A percentile compares a stretch with the other conserved stretches of the same genome.
phyloP scores from a whole-genome alignment of 768 basidiomycete species.

The Neoboletus magnificus region DNA sequence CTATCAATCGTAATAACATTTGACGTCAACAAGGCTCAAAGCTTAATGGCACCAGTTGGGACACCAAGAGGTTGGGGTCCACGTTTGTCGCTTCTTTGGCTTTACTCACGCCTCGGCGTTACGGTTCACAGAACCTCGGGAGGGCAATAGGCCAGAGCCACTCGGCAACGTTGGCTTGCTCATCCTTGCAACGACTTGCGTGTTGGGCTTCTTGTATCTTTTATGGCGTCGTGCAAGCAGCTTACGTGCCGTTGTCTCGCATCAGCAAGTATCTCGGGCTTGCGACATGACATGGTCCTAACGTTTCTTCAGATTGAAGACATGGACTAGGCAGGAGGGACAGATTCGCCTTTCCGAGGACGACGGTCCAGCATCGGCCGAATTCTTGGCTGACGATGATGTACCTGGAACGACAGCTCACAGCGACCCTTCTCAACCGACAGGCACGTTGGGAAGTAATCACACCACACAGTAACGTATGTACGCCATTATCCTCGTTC shows the following conservation, averaged over 20 bases:
- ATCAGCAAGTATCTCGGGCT: constrained; percentile 43
- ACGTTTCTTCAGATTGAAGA: constrained; percentile 47
- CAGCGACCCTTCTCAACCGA: constrained; percentile 22
- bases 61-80: constrained; percentile 23
- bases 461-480: constrained; percentile 1
- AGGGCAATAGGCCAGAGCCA: constrained; percentile 60
- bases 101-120: neutral
- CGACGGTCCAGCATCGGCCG: constrained; percentile 66
- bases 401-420: constrained; percentile 37
- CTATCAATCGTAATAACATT: neutral
- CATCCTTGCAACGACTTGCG: constrained; percentile 56
- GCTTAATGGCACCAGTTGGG: constrained; percentile 21
- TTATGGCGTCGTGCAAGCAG: constrained; percentile 60
- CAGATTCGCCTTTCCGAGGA: constrained; percentile 66
- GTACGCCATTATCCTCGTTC: neutral
- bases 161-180: constrained; percentile 54
- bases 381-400: constrained; percentile 60
- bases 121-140: constrained; percentile 48
- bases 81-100: neutral
- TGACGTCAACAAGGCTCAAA: neutral
- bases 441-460: constrained; percentile 2
- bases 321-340: constrained; percentile 51
- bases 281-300: neutral
- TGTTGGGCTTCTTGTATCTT: constrained; percentile 54
- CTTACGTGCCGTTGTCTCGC: constrained; percentile 56